phyloP scores from a whole-genome alignment of 768 basidiomycete species.

The Leucosporidium scottii region DNA sequence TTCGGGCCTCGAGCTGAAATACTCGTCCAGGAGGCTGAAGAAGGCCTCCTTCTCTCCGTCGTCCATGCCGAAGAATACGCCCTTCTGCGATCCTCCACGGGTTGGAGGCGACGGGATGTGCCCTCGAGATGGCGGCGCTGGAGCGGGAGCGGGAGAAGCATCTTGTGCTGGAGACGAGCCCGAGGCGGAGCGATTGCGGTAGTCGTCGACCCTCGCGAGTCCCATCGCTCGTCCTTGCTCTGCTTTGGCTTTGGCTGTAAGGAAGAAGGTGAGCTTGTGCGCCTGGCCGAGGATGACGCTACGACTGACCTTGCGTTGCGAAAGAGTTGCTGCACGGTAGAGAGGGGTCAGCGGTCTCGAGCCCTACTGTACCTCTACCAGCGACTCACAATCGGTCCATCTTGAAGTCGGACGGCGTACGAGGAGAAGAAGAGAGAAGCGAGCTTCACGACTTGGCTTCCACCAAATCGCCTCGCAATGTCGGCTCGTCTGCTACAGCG shows the following conservation, averaged over 20 bases:
- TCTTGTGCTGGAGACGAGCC: background rate
- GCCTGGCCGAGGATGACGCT: background rate
- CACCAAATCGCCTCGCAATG: background rate
- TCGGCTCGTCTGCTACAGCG: background rate
- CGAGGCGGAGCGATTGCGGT: background rate
- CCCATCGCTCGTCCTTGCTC: background rate
- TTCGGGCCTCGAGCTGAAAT: constrained; percentile 11
- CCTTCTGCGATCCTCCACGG: background rate
- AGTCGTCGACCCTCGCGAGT: background rate
- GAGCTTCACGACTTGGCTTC: background rate
- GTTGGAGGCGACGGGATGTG: background rate
- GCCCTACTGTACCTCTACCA: too few species aligned
- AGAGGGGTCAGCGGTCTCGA: background rate
- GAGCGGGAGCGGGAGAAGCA: background rate
- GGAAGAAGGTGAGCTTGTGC: background rate
- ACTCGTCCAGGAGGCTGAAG: constrained; percentile 29
- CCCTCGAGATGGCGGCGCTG: background rate
- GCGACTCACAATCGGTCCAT: background rate
- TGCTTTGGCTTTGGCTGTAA: constrained; percentile 8
- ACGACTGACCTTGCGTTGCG: background rate
- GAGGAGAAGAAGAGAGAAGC: background rate
- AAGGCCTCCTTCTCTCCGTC: constrained; percentile 20
- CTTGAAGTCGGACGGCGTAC: background rate
- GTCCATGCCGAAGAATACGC: constrained; percentile 13
- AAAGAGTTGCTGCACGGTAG: constrained; percentile 2